Conservation (phyloP, 2,329 filamentous ascomycete species). For the Venturia effusa region DNA sequence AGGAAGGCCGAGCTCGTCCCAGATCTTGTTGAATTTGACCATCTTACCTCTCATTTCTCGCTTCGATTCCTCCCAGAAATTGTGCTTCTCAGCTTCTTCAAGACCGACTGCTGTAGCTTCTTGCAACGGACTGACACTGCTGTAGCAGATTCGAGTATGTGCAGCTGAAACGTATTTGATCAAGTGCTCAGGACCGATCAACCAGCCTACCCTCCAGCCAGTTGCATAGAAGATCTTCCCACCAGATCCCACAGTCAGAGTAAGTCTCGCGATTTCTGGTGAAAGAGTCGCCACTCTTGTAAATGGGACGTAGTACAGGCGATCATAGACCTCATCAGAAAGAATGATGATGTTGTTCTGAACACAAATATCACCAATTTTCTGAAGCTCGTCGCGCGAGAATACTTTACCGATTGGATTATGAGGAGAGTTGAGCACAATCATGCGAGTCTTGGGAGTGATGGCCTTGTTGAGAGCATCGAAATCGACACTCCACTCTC, state of each 20-base stretch:
- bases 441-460: conserved; percentile 85
- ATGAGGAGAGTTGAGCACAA: conserved; percentile 81
- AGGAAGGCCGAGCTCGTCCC: conserved; percentile 36
- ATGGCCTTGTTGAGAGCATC: conserved; percentile 71
- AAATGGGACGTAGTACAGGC: conserved; percentile 90
- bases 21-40: conserved; percentile 65
- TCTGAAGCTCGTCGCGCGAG: conserved; percentile 68
- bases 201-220: conserved; percentile 91
- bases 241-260: conserved; percentile 86
- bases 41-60: conserved; percentile 85
- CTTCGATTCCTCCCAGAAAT: conserved; percentile 81
- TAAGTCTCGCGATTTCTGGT: conserved; percentile 77
- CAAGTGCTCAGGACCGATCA: conserved; percentile 79
- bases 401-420: conserved; percentile 97
- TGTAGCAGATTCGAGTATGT: conserved; percentile 94
- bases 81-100: conserved; percentile 71
- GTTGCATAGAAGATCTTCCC: conserved; percentile 99
- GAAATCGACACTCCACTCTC: conserved; percentile 82
- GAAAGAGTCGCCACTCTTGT: conserved; percentile 85
- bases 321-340: conserved; percentile 65
- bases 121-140: conserved; percentile 83
- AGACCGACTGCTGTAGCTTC: conserved; percentile 92
- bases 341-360: conserved; percentile 92
- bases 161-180: conserved; percentile 88
- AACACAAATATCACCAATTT: conserved; percentile 79